Percentiles rank a stretch among this genome's conserved stretches.
These are phyloP conservation scores for Obelidium mucronatum DNA, from an alignment of 192 early-diverging fungal species.

Conservation along the genomic window DNA sequence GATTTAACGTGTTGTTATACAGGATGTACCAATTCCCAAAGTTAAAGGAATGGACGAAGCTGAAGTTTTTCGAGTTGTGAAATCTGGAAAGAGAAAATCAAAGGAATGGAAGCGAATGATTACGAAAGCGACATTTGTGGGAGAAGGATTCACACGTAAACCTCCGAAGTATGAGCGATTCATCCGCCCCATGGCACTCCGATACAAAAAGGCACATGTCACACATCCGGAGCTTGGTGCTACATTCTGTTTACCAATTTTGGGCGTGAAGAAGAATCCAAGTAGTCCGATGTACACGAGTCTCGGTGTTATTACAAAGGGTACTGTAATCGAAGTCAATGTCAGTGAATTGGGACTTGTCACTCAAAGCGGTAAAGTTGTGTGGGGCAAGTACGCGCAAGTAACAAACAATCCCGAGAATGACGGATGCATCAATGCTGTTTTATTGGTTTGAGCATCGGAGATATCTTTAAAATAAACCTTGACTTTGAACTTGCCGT, in stretches of 20 bases:
- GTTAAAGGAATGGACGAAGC: constrained; percentile 99
- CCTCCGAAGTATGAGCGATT: constrained; percentile 99
- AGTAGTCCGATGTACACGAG: constrained; percentile 94
- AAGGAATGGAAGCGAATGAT: constrained; percentile 99
- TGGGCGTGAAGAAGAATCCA: constrained; percentile 99
- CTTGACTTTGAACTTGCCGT: too few species aligned
- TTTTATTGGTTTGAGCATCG: constrained; percentile 16
- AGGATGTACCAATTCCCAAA: constrained; percentile 96
- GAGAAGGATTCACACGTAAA: constrained; percentile 98
- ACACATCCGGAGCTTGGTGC: constrained; percentile 98
- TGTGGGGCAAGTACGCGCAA: constrained; percentile 86
- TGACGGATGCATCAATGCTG: constrained; percentile 76
- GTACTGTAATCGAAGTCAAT: constrained; percentile 95
- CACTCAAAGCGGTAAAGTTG: constrained; percentile 96
- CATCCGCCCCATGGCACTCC: constrained; percentile 95
- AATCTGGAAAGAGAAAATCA: constrained; percentile 90
- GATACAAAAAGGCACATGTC: constrained; percentile 98
- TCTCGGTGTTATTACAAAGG: constrained; percentile 97
- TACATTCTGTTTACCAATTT: constrained; percentile 95
- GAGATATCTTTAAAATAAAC: too few species aligned
- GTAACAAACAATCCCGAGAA: constrained; percentile 99
- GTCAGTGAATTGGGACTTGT: constrained; percentile 96
- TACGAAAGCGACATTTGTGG: constrained; percentile 99
- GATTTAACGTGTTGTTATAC: constrained; percentile 44
- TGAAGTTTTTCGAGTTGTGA: constrained; percentile 98